Percentiles rank a stretch among this genome's conserved stretches.
Evolutionary conservation across 83 land plant genomes (phyloP).

Genomic region (Picea abies): DNA sequence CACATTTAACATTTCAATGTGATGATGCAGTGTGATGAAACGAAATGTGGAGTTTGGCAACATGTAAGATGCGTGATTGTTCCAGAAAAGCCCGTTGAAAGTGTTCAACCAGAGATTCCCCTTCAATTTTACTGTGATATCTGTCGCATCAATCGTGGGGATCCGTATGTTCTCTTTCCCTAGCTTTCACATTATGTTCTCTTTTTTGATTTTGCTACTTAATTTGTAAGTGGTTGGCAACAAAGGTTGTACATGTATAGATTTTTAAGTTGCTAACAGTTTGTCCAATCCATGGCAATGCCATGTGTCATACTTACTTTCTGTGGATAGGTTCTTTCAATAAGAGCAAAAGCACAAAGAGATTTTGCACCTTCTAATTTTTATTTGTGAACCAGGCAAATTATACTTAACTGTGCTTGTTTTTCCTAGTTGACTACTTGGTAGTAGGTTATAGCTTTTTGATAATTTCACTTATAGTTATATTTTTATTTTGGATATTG

Average conservation of each 20-base stretch:
- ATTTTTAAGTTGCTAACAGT: no score
- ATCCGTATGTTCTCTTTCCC: constrained; percentile 42
- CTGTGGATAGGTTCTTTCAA: no score
- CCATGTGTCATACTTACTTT: no score
- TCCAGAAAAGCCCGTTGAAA: constrained; percentile 71
- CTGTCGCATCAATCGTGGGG: constrained; percentile 71
- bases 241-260: no score
- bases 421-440: background rate
- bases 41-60: constrained; percentile 66
- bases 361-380: no score
- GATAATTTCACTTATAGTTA: background rate
- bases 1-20: constrained; percentile 7
- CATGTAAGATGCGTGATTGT: constrained; percentile 71
- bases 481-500: background rate
- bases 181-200: no score
- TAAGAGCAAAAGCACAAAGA: no score
- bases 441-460: background rate
- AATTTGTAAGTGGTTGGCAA: no score
- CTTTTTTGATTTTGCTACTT: no score
- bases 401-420: background rate
- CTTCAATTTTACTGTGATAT: constrained; percentile 63
- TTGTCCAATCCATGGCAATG: no score
- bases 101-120: constrained; percentile 47
- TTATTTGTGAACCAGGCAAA: no score
- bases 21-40: constrained; percentile 25